These are phyloP conservation scores for Tetrapisispora nanseiensis DNA, from an alignment of 805 yeast genomes.

Conservation along the genomic window DNA sequence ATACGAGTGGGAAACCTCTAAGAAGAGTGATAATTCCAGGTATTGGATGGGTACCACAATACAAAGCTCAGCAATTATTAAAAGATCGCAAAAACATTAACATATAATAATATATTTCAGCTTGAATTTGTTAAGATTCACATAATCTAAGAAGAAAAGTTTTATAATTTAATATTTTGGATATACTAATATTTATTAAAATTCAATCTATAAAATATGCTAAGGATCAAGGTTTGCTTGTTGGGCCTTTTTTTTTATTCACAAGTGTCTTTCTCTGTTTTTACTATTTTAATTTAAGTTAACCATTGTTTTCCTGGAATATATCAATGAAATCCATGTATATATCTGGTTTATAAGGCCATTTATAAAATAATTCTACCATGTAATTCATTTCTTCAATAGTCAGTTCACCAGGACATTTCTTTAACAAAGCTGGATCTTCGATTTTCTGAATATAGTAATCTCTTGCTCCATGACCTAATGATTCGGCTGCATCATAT, in stretches of 20 bases:
- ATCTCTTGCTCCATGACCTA: conserved; percentile 78
- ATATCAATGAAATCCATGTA: conserved; percentile 35
- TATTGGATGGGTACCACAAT: conserved; percentile 2
- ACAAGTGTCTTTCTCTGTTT: not conserved
- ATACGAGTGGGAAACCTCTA: conserved; percentile 1
- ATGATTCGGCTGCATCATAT: conserved; percentile 36
- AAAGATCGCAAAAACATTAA: not conserved
- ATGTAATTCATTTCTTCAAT: conserved; percentile 46
- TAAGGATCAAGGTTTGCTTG: no score
- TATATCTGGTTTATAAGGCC: conserved; percentile 81
- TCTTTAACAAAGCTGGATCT: conserved; percentile 32
- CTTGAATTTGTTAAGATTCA: no score
- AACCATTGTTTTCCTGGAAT: not conserved
- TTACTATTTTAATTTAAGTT: no score
- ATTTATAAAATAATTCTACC: conserved; percentile 43
- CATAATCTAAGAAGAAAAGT: no score
- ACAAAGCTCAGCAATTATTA: not conserved
- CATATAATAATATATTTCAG: no score
- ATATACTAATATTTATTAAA: not conserved
- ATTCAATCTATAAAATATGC: not conserved
- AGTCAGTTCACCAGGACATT: conserved; percentile 39
- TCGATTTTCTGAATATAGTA: conserved; percentile 33
- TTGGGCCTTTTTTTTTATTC: not conserved
- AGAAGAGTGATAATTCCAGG: conserved; percentile 3
- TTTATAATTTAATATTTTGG: no score